Base-by-base conservation (phyloP, 2,329 filamentous ascomycete genomes). In the Allantophomopsis lycopodina region DNA sequence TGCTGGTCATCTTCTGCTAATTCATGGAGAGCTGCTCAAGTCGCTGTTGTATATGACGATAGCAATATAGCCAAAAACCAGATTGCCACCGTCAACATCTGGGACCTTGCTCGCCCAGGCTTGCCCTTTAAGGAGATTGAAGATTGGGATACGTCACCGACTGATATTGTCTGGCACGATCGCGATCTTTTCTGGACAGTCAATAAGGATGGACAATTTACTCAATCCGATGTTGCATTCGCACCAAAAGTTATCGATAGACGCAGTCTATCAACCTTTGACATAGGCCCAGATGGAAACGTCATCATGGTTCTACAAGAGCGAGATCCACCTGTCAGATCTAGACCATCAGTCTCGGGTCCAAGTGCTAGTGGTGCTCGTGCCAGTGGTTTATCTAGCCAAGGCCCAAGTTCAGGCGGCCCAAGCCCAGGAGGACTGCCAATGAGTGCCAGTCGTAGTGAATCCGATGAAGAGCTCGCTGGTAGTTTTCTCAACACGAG, bases 41-140 rank as follows among this genome's bases (percentile, higher is more conserved):
- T 80, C 10, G 73, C 74, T 2, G 69, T 79, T 2, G 64, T 72
- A 1, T 78, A 81, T 50, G 70, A 79, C 42, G 73, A 75, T 47
- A 62, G 62, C 33, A 67, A 66, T 47, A 56, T 65, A 34, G 69
- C 66, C 41, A 63, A 67, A 7, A 68, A 69, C 39, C 74, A 73
- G 33, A 70, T 72, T 34, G 71, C 66, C 20, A 62, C 67, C 0
- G 73, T 80, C 12, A 76, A 82, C 41, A 63, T 82, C 15, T 83
- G 76, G 76, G 78, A 83, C 51, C 58, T 83, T n/a, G 76, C 74
- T 6, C 64, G 78, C 23, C 74, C 77, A 1, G 72, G 74, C 2
- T 68, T 82, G 63, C 76, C 77, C 0, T 80, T 77, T 51, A 78
- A 79, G 46, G 72, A 78, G 48, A 68, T 82, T 36, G 71, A 77